These are phyloP conservation scores for Sicyos edulis DNA, from an alignment of 306 rosid species.

Conservation along the genomic window DNA sequence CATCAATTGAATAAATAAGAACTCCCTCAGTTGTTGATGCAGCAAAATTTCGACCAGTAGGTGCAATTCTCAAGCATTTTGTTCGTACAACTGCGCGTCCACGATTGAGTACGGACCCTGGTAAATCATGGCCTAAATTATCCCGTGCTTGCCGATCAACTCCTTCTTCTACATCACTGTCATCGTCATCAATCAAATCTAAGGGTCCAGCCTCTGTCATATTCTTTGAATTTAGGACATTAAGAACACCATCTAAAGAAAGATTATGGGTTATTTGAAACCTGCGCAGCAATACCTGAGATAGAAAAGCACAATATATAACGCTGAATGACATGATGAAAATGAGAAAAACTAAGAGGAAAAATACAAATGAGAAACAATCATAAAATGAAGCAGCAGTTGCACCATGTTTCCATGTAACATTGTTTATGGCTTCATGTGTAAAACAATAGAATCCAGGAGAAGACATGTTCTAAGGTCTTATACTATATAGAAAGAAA, in stretches of 20 bases:
- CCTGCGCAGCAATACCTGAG: constrained; percentile 68
- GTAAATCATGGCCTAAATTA: constrained; percentile 61
- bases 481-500: background rate
- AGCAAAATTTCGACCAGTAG: constrained; percentile 88
- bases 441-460: background rate
- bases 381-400: background rate
- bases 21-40: constrained; percentile 97
- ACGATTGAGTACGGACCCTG: constrained; percentile 74
- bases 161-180: constrained; percentile 70
- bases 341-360: background rate
- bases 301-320: constrained; percentile 25
- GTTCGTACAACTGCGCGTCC: constrained; percentile 82
- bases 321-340: background rate
- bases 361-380: background rate
- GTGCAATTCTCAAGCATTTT: constrained; percentile 77
- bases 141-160: constrained; percentile 68
- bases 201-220: constrained; percentile 91
- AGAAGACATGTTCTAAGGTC: background rate
- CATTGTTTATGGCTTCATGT: background rate
- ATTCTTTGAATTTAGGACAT: constrained; percentile 79
- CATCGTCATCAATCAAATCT: constrained; percentile 79
- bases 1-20: constrained; percentile 77
- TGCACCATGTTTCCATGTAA: background rate
- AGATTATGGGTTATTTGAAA: constrained; percentile 87
- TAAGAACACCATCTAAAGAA: constrained; percentile 93